These are phyloP conservation scores for Phlebopus sp. DNA, from an alignment of 1,284 basidiomycete genomes.

Conservation along the genomic window DNA sequence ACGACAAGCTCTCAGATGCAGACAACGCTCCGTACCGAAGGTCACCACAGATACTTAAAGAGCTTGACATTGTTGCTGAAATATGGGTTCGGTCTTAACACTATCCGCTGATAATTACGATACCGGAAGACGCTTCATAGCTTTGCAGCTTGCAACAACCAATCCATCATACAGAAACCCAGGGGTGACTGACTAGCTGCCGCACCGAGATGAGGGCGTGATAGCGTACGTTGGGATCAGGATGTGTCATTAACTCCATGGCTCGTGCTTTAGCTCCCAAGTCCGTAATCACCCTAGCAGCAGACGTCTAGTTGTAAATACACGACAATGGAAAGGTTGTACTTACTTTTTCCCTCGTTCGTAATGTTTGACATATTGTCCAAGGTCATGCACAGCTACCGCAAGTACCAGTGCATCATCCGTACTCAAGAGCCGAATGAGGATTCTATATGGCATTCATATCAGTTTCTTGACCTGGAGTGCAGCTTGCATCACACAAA, in stretches of 20 bases:
- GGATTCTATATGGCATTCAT: slow-evolving; percentile 43
- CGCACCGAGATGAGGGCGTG: slow-evolving; percentile 85
- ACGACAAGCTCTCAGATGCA: slow-evolving; percentile 45
- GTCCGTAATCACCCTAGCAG: slow-evolving; percentile 69
- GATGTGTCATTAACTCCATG: slow-evolving; percentile 93
- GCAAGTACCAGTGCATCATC: slow-evolving; percentile 72
- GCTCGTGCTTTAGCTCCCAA: slow-evolving; percentile 86
- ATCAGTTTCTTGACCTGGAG: not conserved
- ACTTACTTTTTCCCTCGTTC: slow-evolving; percentile 88
- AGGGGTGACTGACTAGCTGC: slow-evolving; percentile 77
- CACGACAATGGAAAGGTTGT: slow-evolving; percentile 3
- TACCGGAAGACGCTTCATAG: not conserved
- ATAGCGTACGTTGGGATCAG: slow-evolving; percentile 88
- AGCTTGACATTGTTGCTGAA: slow-evolving; percentile 68
- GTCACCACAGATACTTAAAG: slow-evolving; percentile 49
- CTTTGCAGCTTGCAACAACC: not conserved
- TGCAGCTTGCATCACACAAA: slow-evolving; percentile 32
- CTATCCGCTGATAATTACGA: not conserved
- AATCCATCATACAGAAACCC: slow-evolving; percentile 43
- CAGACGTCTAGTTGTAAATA: not conserved
- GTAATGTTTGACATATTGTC: slow-evolving; percentile 88
- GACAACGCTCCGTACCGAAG: slow-evolving; percentile 19
- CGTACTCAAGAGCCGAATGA: slow-evolving; percentile 67
- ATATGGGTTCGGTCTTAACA: slow-evolving; percentile 52
- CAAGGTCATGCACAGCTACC: slow-evolving; percentile 90